Evolutionary conservation across 2,329 filamentous ascomycete genomes (phyloP), one percentile per base, ranked within the genome.

Genomic region (Aspergillus glaucus): DNA sequence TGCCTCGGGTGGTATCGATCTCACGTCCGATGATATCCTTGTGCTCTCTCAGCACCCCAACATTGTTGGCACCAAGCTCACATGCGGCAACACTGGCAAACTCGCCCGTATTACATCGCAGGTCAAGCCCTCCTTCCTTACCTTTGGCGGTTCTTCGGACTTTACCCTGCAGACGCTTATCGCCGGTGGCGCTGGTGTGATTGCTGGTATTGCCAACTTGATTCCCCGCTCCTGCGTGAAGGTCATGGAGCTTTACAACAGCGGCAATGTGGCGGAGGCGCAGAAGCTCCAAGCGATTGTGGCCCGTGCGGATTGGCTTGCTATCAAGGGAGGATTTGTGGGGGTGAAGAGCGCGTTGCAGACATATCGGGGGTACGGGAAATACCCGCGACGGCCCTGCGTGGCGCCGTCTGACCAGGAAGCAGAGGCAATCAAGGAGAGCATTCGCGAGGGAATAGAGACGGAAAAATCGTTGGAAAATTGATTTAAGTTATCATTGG

Each of bases 341-440:
- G 88, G 87, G n/a, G 93, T 89, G 19, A 94, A 94, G 77, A 81
- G 80, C 56, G 87, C 86, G 9, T 84, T 94, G 59, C 83, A 93
- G 74, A 81, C 75, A 56, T 89, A 89, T 68, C 89, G 82, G 63
- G 88, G 88, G 44, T 94, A 94, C 65, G 88, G 88, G 24, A 87
- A 86, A 3, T 81, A 82, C 65, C 87, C 88, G 4, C 79, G 89
- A 51, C 76, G 79, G 59, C 88, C 88, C 2, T 75, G 79, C 49
- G 77, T 77, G 32, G 69, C 71, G 50, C 76, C 78, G 2, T 72
- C 66, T 30, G 53, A 52, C 32, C 55, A 62, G 48, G 64, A 62
- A 24, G 62, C 61, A 3, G 54, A 57, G 5, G 64, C 59, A 28
- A 59, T 68, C 47, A 65, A 69, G 48, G 64, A 63, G n/a, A 60